These are phyloP conservation scores for Hypoxylon sp. DNA, from an alignment of 2,329 filamentous ascomycete species.

Conservation along the genomic window DNA sequence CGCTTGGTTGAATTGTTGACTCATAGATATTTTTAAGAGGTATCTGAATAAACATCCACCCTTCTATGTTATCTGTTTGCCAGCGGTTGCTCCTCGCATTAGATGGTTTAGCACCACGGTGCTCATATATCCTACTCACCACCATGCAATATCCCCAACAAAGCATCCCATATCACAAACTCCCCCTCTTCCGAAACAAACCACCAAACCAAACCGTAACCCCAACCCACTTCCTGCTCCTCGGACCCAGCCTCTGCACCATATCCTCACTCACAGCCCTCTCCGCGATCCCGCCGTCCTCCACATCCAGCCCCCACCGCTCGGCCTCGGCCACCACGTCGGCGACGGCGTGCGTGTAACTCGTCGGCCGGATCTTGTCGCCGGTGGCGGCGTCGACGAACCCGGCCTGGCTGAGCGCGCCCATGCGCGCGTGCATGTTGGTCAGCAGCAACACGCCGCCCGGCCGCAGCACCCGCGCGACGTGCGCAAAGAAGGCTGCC, in stretches of 20 bases:
- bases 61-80: too few relatives aligned
- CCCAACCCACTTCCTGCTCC: constrained; percentile 70
- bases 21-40: constrained; percentile 49
- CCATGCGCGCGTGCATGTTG: constrained; percentile 75
- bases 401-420: constrained; percentile 64
- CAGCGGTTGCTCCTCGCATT: constrained; percentile 54
- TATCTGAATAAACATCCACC: constrained; percentile 51
- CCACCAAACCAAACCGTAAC: constrained; percentile 62
- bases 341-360: constrained; percentile 62
- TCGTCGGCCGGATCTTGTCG: constrained; percentile 65
- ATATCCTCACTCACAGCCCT: constrained; percentile 59
- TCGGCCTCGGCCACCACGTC: constrained; percentile 61
- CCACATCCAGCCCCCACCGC: constrained; percentile 54
- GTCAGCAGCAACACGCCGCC: constrained; percentile 65
- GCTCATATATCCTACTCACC: too few relatives aligned
- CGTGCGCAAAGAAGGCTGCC: constrained; percentile 56
- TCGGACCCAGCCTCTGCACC: constrained; percentile 65
- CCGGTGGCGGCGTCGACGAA: constrained; percentile 63
- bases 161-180: background rate
- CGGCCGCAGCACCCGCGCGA: constrained; percentile 53
- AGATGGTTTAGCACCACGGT: too few relatives aligned
- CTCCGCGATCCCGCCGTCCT: constrained; percentile 50
- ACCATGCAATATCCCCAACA: background rate
- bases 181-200: constrained; percentile 49
- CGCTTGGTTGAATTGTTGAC: constrained; percentile 52